Percentiles rank a stretch among this genome's conserved stretches.
These are phyloP conservation scores for Botryosphaeria dothidea DNA, from an alignment of 2,329 filamentous ascomycete genomes.

Conservation along the genomic window DNA sequence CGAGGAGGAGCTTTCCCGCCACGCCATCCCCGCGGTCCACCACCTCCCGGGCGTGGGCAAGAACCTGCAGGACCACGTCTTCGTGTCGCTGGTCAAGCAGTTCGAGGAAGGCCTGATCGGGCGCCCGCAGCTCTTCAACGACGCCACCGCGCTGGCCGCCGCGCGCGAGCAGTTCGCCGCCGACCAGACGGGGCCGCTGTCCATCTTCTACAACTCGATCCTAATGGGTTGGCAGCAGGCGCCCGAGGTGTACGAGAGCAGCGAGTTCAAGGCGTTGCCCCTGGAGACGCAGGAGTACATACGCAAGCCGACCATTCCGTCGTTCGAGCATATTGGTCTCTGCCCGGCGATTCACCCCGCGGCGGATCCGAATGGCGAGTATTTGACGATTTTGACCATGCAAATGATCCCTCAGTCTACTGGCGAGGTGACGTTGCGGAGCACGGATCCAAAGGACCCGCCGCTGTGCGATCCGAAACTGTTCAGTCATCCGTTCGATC, in stretches of 20 bases:
- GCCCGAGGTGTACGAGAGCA: slow-evolving; percentile 28
- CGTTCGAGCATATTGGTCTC: slow-evolving; percentile 54
- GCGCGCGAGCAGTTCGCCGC: slow-evolving; percentile 1
- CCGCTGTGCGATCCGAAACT: slow-evolving; percentile 57
- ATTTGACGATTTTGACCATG: slow-evolving; percentile 38
- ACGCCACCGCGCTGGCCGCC: slow-evolving; percentile 3
- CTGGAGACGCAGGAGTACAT: slow-evolving; percentile 47
- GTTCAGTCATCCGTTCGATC: slow-evolving; percentile 57
- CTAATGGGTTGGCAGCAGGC: slow-evolving; percentile 44
- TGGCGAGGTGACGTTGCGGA: slow-evolving; percentile 56
- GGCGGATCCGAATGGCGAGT: slow-evolving; percentile 32
- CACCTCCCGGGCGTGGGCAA: slow-evolving; percentile 47
- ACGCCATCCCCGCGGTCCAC: slow-evolving; percentile 44
- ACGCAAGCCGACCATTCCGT: slow-evolving; percentile 53
- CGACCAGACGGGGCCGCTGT: slow-evolving; percentile 5
- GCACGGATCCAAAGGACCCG: slow-evolving; percentile 52
- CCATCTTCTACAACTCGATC: slow-evolving; percentile 13
- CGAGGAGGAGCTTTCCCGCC: slow-evolving; percentile 40
- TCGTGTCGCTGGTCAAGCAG: slow-evolving; percentile 21
- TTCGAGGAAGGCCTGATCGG: background rate
- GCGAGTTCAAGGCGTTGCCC: slow-evolving; percentile 55
- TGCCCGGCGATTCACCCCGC: slow-evolving; percentile 12
- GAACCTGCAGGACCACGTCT: slow-evolving; percentile 46
- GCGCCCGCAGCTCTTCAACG: slow-evolving; percentile 11
- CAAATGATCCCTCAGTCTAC: slow-evolving; percentile 54